Base-by-base conservation (phyloP, 164 flowering plant genomes). In the Houttuynia cordata region DNA sequence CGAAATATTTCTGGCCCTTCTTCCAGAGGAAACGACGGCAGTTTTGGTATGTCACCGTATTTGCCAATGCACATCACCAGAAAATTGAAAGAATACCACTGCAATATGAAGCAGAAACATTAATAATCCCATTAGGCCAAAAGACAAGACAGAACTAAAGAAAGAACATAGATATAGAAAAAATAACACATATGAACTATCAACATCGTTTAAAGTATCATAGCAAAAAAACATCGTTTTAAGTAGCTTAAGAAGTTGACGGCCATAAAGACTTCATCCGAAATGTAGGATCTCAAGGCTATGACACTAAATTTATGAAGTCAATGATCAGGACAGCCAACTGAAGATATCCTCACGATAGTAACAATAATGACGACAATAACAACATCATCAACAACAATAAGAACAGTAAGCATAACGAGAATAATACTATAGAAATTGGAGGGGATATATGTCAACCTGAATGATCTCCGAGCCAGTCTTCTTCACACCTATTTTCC, bases 11-110 rank as follows among this genome's bases (percentile, higher is more conserved):
- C 87, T 0, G 91, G 89, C 7, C 97, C 95, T 78, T 81, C 82
- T 15, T 78, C 68, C 22, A 22, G 37, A 9, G 87, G 83, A 45
- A 84, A 86, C 2, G 3, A 64, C 6, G 97, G 99, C 51, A 80
- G 62, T 51, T 59, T 76, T 1, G 96, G 88, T 39, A 82, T 24
- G 41, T 90, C 96, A 0, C 99, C 97, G n/a, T 87, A 88, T 60
- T 86, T 93, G 10, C 97, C 99, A 10, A 75, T 77, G 68, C 97
- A 93, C 24, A 86, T 66, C 61, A 85, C 87, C 19, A 93, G 62
- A 58, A 79, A 83, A 74, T 90, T 97, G 56, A 89, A 87, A 0
- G 67, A 65, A 49, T 87, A 82, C 84, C 91, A 80, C 97, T 92
- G 79, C 18, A 55, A 23, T 0, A 13, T 50, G 7, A 41, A 59